Evolutionary conservation across 805 yeast genomes (phyloP).

Genomic region (Sungouiozyma intestinalis): DNA sequence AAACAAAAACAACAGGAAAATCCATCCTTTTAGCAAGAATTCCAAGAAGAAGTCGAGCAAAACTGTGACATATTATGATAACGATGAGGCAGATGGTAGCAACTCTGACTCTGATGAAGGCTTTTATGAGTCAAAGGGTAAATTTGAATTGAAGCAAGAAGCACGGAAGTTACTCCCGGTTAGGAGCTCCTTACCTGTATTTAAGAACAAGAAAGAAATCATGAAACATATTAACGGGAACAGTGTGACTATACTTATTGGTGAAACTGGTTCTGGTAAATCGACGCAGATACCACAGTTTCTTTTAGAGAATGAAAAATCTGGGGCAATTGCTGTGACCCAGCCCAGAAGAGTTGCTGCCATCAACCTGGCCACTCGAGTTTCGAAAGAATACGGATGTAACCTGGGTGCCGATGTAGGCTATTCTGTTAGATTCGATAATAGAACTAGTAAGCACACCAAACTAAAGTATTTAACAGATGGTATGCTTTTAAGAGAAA

Average conservation of each 20-base stretch:
- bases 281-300: constrained; percentile 96
- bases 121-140: constrained; percentile 7
- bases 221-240: constrained; percentile 42
- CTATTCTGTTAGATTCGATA: constrained; percentile 85
- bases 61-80: constrained; percentile 25
- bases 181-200: constrained; percentile 64
- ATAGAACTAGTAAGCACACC: constrained; percentile 49
- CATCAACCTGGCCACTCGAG: constrained; percentile 84
- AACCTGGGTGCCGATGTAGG: constrained; percentile 76
- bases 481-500: constrained; percentile 92
- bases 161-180: constrained; percentile 38
- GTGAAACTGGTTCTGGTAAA: constrained; percentile 97
- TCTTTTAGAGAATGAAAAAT: constrained; percentile 40
- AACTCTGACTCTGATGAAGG: constrained; percentile 7
- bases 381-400: constrained; percentile 78
- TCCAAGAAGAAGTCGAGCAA: constrained; percentile 11
- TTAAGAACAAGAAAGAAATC: constrained; percentile 55
- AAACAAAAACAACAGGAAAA: constrained; percentile 1
- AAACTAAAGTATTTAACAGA: constrained; percentile 82
- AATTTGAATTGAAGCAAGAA: constrained; percentile 24
- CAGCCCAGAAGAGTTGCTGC: constrained; percentile 99
- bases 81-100: constrained; percentile 24
- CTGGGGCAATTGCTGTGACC: constrained; percentile 71
- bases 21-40: constrained; percentile 10
- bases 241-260: constrained; percentile 73